Conservation (phyloP, 305 asterid species). For the Fraxinus paxiana region DNA sequence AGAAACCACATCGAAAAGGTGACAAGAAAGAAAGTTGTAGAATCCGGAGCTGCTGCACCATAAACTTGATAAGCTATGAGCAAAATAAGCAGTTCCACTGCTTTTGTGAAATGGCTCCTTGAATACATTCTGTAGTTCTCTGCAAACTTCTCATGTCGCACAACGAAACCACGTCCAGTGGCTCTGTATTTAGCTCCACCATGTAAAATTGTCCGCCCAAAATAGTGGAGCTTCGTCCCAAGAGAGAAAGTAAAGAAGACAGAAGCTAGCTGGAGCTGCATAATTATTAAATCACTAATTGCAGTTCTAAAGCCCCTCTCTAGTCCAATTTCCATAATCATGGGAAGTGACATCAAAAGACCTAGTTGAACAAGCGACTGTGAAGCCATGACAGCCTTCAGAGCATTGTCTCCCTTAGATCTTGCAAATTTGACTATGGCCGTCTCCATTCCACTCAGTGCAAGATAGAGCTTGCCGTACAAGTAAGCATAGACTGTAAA, state of each 20-base stretch:
- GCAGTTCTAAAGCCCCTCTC: slow-evolving; percentile 27
- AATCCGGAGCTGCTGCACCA: slow-evolving; percentile 13
- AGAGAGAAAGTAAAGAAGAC: slow-evolving; percentile 29
- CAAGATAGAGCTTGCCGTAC: slow-evolving; percentile 26
- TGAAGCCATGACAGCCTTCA: slow-evolving; percentile 19
- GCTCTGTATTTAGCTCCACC: slow-evolving; percentile 35
- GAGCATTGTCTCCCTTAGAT: slow-evolving; percentile 19
- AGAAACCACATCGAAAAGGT: slow-evolving; percentile 26
- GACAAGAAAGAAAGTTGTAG: neutral
- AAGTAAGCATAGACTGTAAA: slow-evolving; percentile 25
- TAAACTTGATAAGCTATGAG: slow-evolving; percentile 19
- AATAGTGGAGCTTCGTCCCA: slow-evolving; percentile 27
- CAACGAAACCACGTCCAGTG: slow-evolving; percentile 35
- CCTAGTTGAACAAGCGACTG: slow-evolving; percentile 24
- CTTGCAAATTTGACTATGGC: slow-evolving; percentile 17
- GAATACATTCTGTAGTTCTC: slow-evolving; percentile 31
- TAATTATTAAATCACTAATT: slow-evolving; percentile 21
- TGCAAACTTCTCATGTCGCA: slow-evolving; percentile 28
- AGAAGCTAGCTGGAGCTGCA: slow-evolving; percentile 31
- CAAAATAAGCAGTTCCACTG: slow-evolving; percentile 19
- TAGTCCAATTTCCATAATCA: slow-evolving; percentile 23
- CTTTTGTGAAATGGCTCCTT: slow-evolving; percentile 32
- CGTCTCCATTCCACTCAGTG: slow-evolving; percentile 27
- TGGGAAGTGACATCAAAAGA: slow-evolving; percentile 24
- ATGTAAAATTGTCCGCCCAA: slow-evolving; percentile 32